phyloP scores from a whole-genome alignment of 192 early-diverging fungal species.

The Coemansia sp. region DNA sequence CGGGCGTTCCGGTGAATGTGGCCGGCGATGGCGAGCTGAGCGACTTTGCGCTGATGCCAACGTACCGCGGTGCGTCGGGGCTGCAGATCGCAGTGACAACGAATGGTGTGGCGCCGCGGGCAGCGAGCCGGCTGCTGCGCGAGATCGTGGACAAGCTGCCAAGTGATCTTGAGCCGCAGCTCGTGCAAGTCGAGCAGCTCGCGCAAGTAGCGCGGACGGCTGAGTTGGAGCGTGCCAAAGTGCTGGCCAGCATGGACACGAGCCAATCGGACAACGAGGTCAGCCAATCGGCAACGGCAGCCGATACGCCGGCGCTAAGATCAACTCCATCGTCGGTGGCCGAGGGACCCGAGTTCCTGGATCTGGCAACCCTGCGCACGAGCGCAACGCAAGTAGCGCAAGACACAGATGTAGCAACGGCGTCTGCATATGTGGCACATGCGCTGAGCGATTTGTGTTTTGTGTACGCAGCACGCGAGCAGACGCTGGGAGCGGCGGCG shows the following conservation, averaged over 20 bases:
- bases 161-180: slow-evolving; percentile 58
- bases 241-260: slow-evolving; percentile 55
- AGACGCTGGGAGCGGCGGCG: slow-evolving; percentile 62
- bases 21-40: slow-evolving; percentile 72
- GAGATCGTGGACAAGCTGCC: slow-evolving; percentile 65
- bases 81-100: slow-evolving; percentile 80
- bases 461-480: slow-evolving; percentile 73
- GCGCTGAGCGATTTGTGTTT: slow-evolving; percentile 78
- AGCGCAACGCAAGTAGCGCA: slow-evolving; percentile 20
- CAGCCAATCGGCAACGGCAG: slow-evolving; percentile 21
- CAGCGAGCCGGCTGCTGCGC: slow-evolving; percentile 65
- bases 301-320: slow-evolving; percentile 28
- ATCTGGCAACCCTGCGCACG: slow-evolving; percentile 21
- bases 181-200: slow-evolving; percentile 59
- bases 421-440: slow-evolving; percentile 73
- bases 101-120: slow-evolving; percentile 68
- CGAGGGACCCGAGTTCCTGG: slow-evolving; percentile 14
- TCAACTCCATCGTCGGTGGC: slow-evolving; percentile 42
- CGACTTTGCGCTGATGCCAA: slow-evolving; percentile 80
- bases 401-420: slow-evolving; percentile 62
- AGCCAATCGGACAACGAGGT: slow-evolving; percentile 26
- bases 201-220: slow-evolving; percentile 43
- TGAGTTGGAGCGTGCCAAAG: slow-evolving; percentile 51
- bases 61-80: slow-evolving; percentile 61
- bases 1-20: slow-evolving; percentile 72